These are phyloP conservation scores for Aeschynomene evenia DNA, from an alignment of 306 rosid genomes.

Conservation along the genomic window DNA sequence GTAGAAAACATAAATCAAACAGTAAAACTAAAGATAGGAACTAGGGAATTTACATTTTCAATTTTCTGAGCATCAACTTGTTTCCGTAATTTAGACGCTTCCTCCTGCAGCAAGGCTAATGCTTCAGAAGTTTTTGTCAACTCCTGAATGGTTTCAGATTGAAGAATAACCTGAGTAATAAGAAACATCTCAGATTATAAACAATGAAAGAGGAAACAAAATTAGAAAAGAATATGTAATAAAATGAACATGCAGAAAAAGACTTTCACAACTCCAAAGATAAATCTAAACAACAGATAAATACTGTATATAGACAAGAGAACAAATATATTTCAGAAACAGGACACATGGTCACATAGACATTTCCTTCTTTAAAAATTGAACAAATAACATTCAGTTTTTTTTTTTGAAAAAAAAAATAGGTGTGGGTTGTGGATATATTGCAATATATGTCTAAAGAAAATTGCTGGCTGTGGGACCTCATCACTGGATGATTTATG, in stretches of 20 bases:
- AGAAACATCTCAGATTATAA: slow-evolving; percentile 12
- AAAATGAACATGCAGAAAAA: not conserved
- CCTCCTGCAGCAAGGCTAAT: slow-evolving; percentile 69
- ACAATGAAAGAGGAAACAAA: not conserved
- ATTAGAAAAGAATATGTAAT: not conserved
- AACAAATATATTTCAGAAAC: slow-evolving; percentile 4
- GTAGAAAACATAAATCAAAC: not conserved
- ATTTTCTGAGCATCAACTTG: slow-evolving; percentile 48
- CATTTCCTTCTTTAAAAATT: not conserved
- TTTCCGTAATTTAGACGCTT: slow-evolving; percentile 67
- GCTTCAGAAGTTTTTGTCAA: slow-evolving; percentile 79
- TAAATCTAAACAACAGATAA: not conserved
- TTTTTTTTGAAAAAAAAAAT: not conserved
- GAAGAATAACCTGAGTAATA: slow-evolving; percentile 75
- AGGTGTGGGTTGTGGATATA: not conserved
- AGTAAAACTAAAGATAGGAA: not conserved
- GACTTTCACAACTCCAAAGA: not conserved
- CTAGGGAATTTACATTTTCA: slow-evolving; percentile 56
- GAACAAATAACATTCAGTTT: too few relatives aligned
- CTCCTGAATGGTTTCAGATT: slow-evolving; percentile 94
- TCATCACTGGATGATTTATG: not conserved
- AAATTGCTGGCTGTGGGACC: not conserved
- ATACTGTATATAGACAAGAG: not conserved
- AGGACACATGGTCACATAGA: not conserved
- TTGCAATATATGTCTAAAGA: not conserved